Evolutionary conservation across 768 basidiomycete species (phyloP).

Genomic region (Chlorophyllum brunneum): DNA sequence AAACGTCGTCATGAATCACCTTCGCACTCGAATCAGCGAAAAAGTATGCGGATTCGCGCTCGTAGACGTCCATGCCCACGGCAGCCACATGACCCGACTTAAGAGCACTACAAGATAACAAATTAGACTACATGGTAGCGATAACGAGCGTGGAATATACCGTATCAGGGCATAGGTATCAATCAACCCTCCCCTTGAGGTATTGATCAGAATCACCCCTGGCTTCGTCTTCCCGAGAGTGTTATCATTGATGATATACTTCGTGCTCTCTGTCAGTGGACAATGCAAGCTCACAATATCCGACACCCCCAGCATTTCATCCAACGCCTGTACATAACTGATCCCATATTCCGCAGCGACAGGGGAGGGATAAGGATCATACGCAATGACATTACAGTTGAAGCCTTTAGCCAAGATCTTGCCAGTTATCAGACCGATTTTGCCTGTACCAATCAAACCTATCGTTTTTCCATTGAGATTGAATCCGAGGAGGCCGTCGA

Average conservation of each 20-base stretch:
- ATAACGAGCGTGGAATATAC: slow-evolving; percentile 15
- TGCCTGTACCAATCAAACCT: slow-evolving; percentile 41
- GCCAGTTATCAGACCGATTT: slow-evolving; percentile 39
- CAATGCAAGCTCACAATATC: slow-evolving; percentile 43
- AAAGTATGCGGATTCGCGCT: slow-evolving; percentile 38
- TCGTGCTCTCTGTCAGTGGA: slow-evolving; percentile 32
- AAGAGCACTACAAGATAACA: slow-evolving; percentile 30
- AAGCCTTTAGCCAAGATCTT: slow-evolving; percentile 39
- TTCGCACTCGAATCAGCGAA: slow-evolving; percentile 40
- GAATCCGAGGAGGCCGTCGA: slow-evolving; percentile 39
- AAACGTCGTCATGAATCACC: slow-evolving; percentile 41
- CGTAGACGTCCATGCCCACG: slow-evolving; percentile 42
- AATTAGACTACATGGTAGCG: not conserved
- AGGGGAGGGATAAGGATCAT: slow-evolving; percentile 34
- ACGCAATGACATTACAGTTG: slow-evolving; percentile 34
- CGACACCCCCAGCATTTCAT: slow-evolving; percentile 30
- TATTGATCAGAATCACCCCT: slow-evolving; percentile 39
- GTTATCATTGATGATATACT: slow-evolving; percentile 39
- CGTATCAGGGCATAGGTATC: slow-evolving; percentile 38
- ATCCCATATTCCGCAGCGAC: slow-evolving; percentile 33
- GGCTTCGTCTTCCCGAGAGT: slow-evolving; percentile 34
- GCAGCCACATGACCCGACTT: slow-evolving; percentile 37
- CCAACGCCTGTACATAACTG: slow-evolving; percentile 31
- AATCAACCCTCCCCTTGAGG: slow-evolving; percentile 39
- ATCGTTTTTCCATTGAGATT: slow-evolving; percentile 39